Base-by-base conservation (phyloP, 2,329 filamentous ascomycete species). In the Cryphonectria carpinicola region DNA sequence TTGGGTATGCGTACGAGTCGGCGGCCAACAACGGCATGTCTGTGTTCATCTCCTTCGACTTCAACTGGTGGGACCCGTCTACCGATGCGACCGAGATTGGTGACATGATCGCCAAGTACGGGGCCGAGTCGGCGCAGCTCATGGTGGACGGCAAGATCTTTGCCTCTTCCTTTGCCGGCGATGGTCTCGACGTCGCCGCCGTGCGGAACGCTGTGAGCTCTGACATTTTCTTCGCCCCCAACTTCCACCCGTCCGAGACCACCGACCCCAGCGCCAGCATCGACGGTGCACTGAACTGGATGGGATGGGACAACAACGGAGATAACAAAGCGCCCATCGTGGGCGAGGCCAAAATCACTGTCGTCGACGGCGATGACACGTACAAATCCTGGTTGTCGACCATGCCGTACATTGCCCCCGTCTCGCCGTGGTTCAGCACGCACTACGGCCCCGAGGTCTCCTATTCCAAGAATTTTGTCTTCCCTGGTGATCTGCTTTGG, bases 31-130 rank as follows among this genome's bases (percentile, higher is more conserved):
- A 82, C 41, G 81, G 78, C 65, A 85, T 88, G 81, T 85, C 86
- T 68, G 83, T 87, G n/a, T 87, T 88, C 70, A 82, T 88, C 73
- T 88, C 85, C 1, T 88, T 88, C 73, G 86, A 88, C 62, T 72
- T 72, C 64, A 71, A 72, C 66, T 72, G 69, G 69, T 72, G 69
- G 37, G 66, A 71, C 22, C 28, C 70, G 10, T 13, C 71, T 17
- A 71, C 76, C 8, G 77, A 84, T 60, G 80, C 81, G 1, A 76
- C 76, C 17, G 78, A 77, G 17, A 81, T 85, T 28, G 85, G 84
- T 1, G 75, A 78, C 58, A 85, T 84, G 75, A 80, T 87, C 70
- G 81, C 80, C 19, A 77, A 83, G 67, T 88, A 86, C 70, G 81
- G 79, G 2, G 76, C 75, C 22, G 77, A 78, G 5, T 75, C 83